These are phyloP conservation scores for Arctostaphylos glauca DNA, from an alignment of 148 eudicot species.

Conservation along the genomic window DNA sequence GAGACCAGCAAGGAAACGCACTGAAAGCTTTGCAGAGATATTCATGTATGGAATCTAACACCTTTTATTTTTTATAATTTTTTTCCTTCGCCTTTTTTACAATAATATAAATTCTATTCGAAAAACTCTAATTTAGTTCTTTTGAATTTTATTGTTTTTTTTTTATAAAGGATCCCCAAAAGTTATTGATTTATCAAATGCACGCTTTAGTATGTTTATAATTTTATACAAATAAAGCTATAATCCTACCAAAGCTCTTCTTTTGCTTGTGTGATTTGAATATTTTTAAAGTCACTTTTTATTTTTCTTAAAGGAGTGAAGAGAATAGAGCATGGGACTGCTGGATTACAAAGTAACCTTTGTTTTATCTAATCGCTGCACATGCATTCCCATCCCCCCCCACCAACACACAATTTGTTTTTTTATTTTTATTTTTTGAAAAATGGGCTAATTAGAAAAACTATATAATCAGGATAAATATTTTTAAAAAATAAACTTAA, in stretches of 20 bases:
- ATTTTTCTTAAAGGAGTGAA: slow-evolving; percentile 22
- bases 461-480: not conserved
- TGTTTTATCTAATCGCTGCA: not conserved
- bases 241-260: slow-evolving; percentile 26
- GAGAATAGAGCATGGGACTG: not conserved
- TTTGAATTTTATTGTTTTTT: slow-evolving; percentile 12
- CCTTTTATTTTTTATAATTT: not conserved
- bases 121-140: not conserved
- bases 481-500: not conserved
- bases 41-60: slow-evolving; percentile 27
- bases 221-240: not conserved
- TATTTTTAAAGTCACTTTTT: slow-evolving; percentile 27
- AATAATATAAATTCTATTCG: not conserved
- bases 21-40: slow-evolving; percentile 31
- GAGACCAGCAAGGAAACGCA: slow-evolving; percentile 33
- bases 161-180: not conserved
- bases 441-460: not conserved
- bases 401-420: not conserved
- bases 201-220: slow-evolving; percentile 19
- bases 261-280: slow-evolving; percentile 15
- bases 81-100: not conserved
- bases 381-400: slow-evolving; percentile 5
- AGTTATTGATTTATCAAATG: slow-evolving; percentile 20
- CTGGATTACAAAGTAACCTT: not conserved
- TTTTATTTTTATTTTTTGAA: not conserved